phyloP scores from a whole-genome alignment of 1,139 yeast genomes.

The Diutina ranongensis region DNA sequence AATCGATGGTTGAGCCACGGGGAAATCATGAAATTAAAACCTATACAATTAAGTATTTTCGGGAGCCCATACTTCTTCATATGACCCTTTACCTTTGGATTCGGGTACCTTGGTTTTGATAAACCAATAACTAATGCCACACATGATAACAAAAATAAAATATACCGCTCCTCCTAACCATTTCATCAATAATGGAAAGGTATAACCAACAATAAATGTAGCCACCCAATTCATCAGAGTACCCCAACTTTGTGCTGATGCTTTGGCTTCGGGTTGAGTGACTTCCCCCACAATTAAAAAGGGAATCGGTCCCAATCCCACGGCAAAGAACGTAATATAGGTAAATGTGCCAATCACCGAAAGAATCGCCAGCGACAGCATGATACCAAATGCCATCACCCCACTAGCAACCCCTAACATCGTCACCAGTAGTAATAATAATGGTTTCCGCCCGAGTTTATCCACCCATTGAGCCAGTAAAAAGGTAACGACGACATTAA shows the following conservation, averaged over 20 bases:
- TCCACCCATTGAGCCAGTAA: conserved; percentile 66
- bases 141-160: conserved; percentile 52
- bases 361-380: conserved; percentile 33
- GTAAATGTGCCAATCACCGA: conserved; percentile 58
- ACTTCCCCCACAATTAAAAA: conserved; percentile 83
- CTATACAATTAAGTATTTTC: neutral
- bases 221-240: conserved; percentile 87
- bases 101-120: conserved; percentile 53
- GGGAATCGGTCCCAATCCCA: conserved; percentile 93
- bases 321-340: conserved; percentile 76
- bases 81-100: conserved; percentile 54
- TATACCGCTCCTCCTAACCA: conserved; percentile 73
- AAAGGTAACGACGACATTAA: conserved; percentile 65
- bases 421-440: conserved; percentile 50
- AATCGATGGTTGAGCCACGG: too few relatives aligned
- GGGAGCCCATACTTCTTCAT: conserved; percentile 49
- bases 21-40: neutral
- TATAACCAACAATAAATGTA: conserved; percentile 69
- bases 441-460: conserved; percentile 56
- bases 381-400: conserved; percentile 56
- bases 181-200: conserved; percentile 64
- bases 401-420: conserved; percentile 54
- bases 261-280: conserved; percentile 68
- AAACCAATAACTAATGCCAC: conserved; percentile 37
- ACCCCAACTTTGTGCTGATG: conserved; percentile 87